Conservation (phyloP, 805 yeast species). For the Metschnikowia dekortorum region DNA sequence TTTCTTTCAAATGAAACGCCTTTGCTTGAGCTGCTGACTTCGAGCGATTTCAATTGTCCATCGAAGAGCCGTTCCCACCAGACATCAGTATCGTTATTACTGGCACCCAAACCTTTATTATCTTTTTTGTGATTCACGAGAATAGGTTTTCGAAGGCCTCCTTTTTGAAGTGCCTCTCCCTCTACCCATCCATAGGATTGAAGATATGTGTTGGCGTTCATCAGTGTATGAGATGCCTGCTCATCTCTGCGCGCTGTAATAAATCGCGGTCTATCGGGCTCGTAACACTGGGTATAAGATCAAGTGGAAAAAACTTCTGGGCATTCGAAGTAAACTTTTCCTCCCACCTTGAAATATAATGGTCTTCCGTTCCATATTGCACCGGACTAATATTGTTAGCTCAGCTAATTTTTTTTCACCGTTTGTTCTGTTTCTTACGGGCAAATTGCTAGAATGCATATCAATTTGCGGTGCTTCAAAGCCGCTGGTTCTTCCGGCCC, state of each 20-base stretch:
- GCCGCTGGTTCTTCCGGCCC: background rate
- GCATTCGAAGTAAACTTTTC: background rate
- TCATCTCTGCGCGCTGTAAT: conserved; percentile 1
- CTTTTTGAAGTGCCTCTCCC: conserved; percentile 78
- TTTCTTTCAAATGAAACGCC: conserved; percentile 53
- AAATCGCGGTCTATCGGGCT: background rate
- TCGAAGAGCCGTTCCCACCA: conserved; percentile 99
- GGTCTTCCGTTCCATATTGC: too few relatives aligned
- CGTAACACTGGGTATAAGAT: background rate
- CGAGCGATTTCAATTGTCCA: conserved; percentile 79
- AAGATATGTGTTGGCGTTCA: conserved; percentile 75
- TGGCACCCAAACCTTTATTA: conserved; percentile 85
- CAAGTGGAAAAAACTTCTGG: background rate
- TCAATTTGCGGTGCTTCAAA: background rate
- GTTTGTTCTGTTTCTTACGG: too few relatives aligned
- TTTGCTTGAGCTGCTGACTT: conserved; percentile 41
- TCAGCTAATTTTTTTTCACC: too few relatives aligned
- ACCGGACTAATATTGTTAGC: too few relatives aligned
- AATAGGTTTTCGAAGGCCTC: conserved; percentile 81
- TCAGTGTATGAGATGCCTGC: conserved; percentile 20
- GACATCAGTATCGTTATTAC: conserved; percentile 69
- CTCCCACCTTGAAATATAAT: too few relatives aligned
- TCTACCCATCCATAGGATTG: conserved; percentile 85
- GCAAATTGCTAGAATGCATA: background rate
- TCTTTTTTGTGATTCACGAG: conserved; percentile 88